Conservation (phyloP, 208 protist species). For the Tritrichomonas musculus region DNA sequence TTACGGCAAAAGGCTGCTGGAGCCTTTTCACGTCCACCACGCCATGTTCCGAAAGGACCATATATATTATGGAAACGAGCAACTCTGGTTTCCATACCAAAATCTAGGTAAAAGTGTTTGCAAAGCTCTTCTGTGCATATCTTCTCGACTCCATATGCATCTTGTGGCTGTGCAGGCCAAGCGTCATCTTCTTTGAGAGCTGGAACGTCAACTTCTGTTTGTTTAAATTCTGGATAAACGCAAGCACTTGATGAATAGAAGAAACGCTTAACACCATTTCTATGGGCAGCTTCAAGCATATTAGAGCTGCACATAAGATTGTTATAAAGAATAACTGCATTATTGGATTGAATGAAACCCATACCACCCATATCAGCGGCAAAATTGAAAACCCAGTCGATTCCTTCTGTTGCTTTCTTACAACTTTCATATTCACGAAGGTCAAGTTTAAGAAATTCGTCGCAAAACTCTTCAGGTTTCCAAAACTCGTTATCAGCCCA, state of each 20-base stretch:
- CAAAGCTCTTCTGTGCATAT: slow-evolving; percentile 62
- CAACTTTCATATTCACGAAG: slow-evolving; percentile 55
- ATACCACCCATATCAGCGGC: slow-evolving; percentile 74
- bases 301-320: slow-evolving; percentile 72
- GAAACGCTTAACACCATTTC: slow-evolving; percentile 57
- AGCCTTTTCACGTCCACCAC: slow-evolving; percentile 69
- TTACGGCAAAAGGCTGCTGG: slow-evolving; percentile 70
- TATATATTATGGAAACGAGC: slow-evolving; percentile 77
- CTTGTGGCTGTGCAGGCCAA: slow-evolving; percentile 68
- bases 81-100: slow-evolving; percentile 52
- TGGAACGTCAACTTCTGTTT: slow-evolving; percentile 47
- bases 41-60: slow-evolving; percentile 66
- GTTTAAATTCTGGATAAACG: slow-evolving; percentile 68
- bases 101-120: slow-evolving; percentile 59
- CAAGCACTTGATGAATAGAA: slow-evolving; percentile 66
- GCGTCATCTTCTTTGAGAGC: slow-evolving; percentile 63
- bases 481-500: slow-evolving; percentile 67
- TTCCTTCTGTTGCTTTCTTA: slow-evolving; percentile 53
- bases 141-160: slow-evolving; percentile 65
- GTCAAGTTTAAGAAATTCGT: slow-evolving; percentile 63
- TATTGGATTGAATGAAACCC: slow-evolving; percentile 73
- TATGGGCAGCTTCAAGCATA: slow-evolving; percentile 59
- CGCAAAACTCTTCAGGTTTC: slow-evolving; percentile 60
- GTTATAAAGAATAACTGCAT: slow-evolving; percentile 70
- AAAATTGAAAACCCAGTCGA: slow-evolving; percentile 66